phyloP scores from a whole-genome alignment of 345 rosid species.

The Alliaria petiolata region DNA sequence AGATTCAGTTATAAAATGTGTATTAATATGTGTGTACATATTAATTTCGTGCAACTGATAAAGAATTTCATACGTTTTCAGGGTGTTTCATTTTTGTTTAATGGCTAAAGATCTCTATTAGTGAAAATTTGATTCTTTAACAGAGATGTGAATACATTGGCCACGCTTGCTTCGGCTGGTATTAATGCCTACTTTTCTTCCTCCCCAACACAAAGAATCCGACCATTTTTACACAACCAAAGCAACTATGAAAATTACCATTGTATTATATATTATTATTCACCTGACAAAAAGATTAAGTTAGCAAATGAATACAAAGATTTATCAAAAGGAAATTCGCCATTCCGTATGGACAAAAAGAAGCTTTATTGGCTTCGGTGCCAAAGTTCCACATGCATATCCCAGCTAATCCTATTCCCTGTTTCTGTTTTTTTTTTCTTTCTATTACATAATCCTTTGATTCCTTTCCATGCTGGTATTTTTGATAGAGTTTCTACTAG shows the following conservation, averaged over 20 bases:
- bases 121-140: constrained; percentile 10
- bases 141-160: constrained; percentile 19
- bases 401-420: constrained; percentile 17
- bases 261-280: background rate
- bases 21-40: too few relatives aligned
- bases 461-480: background rate
- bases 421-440: background rate
- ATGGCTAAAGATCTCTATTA: background rate
- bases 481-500: background rate
- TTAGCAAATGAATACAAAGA: background rate
- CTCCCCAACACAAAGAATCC: constrained; percentile 49
- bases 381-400: constrained; percentile 27
- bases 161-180: constrained; percentile 42
- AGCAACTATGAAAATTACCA: background rate
- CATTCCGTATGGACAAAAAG: constrained; percentile 40
- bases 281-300: background rate
- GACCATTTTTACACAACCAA: constrained; percentile 17
- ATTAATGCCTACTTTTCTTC: constrained; percentile 58
- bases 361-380: constrained; percentile 31
- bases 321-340: background rate
- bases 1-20: too few relatives aligned
- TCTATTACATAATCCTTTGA: too few relatives aligned
- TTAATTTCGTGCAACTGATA: too few relatives aligned
- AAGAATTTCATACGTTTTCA: too few relatives aligned
- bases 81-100: too few relatives aligned